These are phyloP conservation scores for Thermothielavioides terrestris DNA, from an alignment of 495 filamentous ascomycete species.

Conservation along the genomic window DNA sequence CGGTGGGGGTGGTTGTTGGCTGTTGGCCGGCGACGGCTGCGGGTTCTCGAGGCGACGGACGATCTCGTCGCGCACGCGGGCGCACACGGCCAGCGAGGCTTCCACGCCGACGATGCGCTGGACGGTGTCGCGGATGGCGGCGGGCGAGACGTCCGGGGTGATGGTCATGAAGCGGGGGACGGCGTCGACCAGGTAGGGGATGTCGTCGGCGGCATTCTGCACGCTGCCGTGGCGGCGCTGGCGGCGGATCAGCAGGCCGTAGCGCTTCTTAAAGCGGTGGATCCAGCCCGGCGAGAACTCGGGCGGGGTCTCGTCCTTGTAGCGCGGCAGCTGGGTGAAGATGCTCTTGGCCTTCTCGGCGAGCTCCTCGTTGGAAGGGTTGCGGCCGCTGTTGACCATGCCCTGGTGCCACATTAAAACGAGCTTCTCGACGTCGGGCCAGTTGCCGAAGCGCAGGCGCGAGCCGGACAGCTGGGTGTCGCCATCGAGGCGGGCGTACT, in stretches of 20 bases:
- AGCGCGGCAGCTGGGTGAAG: slow-evolving; percentile 40
- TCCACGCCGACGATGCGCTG: slow-evolving; percentile 41
- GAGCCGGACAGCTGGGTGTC: slow-evolving; percentile 43
- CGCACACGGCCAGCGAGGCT: slow-evolving; percentile 37
- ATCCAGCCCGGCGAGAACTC: slow-evolving; percentile 50
- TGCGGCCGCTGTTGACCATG: slow-evolving; percentile 34
- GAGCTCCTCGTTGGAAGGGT: slow-evolving; percentile 44
- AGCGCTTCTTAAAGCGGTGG: slow-evolving; percentile 47
- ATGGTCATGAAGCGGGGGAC: slow-evolving; percentile 42
- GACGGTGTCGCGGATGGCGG: slow-evolving; percentile 39
- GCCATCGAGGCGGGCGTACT: slow-evolving; percentile 46
- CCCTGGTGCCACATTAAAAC: slow-evolving; percentile 45
- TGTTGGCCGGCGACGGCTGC: slow-evolving; percentile 14
- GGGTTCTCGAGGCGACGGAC: slow-evolving; percentile 35
- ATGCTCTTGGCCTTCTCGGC: slow-evolving; percentile 45
- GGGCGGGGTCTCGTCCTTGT: slow-evolving; percentile 41
- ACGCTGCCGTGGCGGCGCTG: slow-evolving; percentile 38
- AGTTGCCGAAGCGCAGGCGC: slow-evolving; percentile 45
- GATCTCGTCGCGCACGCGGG: slow-evolving; percentile 43
- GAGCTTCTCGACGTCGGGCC: slow-evolving; percentile 48
- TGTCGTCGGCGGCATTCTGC: slow-evolving; percentile 37
- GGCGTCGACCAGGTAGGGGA: slow-evolving; percentile 41
- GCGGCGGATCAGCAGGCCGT: slow-evolving; percentile 40
- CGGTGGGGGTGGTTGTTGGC: slow-evolving; percentile 10
- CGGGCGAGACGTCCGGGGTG: slow-evolving; percentile 36